Conservation (phyloP, 352 stramenopile genomes). For the Globisporangium apiculatum region DNA sequence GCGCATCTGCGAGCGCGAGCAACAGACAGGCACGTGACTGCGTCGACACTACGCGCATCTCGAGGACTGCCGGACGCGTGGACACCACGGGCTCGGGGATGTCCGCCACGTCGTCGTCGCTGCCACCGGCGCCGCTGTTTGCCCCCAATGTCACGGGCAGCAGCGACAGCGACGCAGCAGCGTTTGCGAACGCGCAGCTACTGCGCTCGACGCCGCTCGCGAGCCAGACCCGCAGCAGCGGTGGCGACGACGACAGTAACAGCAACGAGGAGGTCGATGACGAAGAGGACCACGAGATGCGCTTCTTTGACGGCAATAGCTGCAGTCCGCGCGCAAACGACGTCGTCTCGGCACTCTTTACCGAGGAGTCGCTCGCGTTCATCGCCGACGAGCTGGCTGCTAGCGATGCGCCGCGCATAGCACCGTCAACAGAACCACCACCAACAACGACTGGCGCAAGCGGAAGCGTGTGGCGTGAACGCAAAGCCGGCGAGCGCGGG, state of each 20-base stretch:
- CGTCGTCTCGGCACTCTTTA: conserved; percentile 1
- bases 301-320: conserved; percentile 5
- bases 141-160: background rate
- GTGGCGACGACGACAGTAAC: background rate
- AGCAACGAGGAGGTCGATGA: conserved; percentile 8
- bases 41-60: no score
- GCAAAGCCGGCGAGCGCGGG: background rate
- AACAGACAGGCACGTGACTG: no score
- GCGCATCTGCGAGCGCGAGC: no score
- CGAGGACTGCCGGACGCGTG: no score
- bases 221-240: background rate
- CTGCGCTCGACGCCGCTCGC: conserved; percentile 4
- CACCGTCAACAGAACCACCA: background rate
- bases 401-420: background rate
- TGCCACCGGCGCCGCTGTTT: background rate
- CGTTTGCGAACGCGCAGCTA: conserved; percentile 4
- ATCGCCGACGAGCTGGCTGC: background rate
- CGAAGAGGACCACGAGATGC: conserved; percentile 18
- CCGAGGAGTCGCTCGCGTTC: conserved; percentile 2
- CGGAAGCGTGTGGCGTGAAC: background rate
- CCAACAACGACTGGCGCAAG: background rate
- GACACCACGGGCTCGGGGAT: background rate
- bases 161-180: background rate
- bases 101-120: background rate
- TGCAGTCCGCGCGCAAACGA: conserved; percentile 3